These are phyloP conservation scores for Volvariella volvacea DNA, from an alignment of 1,284 basidiomycete species.

Conservation along the genomic window DNA sequence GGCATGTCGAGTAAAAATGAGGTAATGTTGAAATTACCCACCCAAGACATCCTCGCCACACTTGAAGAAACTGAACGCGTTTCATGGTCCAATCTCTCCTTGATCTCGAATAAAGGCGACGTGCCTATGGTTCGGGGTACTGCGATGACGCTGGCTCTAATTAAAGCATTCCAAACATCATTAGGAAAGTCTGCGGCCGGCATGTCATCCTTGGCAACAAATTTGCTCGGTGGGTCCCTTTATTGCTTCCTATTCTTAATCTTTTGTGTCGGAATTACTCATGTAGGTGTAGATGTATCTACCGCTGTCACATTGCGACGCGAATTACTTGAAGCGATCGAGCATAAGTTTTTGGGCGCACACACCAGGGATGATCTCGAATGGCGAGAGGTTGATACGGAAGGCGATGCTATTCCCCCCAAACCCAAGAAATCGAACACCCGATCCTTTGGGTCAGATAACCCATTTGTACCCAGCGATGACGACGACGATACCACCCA, in stretches of 20 bases:
- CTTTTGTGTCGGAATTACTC: slow-evolving; percentile 4
- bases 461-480: slow-evolving; percentile 17
- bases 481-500: slow-evolving; percentile 31
- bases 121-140: slow-evolving; percentile 71
- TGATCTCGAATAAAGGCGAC: slow-evolving; percentile 53
- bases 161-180: slow-evolving; percentile 73
- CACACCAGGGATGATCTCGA: slow-evolving; percentile 48
- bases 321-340: slow-evolving; percentile 70
- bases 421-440: slow-evolving; percentile 11
- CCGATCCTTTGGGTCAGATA: slow-evolving; percentile 12
- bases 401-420: slow-evolving; percentile 32
- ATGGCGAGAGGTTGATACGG: slow-evolving; percentile 54
- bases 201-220: slow-evolving; percentile 49
- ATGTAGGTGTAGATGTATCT: slow-evolving; percentile 44
- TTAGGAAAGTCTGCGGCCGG: slow-evolving; percentile 53
- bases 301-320: slow-evolving; percentile 73
- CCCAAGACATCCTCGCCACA: slow-evolving; percentile 55
- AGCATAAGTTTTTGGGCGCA: slow-evolving; percentile 50
- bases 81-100: slow-evolving; percentile 60
- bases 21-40: slow-evolving; percentile 32
- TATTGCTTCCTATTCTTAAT: background rate
- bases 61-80: slow-evolving; percentile 63
- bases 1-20: slow-evolving; percentile 51
- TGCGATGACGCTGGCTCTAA: slow-evolving; percentile 61
- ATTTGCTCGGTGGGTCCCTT: slow-evolving; percentile 55